phyloP scores from a whole-genome alignment of 2,329 filamentous ascomycete genomes.

The Thyridium curvatum region DNA sequence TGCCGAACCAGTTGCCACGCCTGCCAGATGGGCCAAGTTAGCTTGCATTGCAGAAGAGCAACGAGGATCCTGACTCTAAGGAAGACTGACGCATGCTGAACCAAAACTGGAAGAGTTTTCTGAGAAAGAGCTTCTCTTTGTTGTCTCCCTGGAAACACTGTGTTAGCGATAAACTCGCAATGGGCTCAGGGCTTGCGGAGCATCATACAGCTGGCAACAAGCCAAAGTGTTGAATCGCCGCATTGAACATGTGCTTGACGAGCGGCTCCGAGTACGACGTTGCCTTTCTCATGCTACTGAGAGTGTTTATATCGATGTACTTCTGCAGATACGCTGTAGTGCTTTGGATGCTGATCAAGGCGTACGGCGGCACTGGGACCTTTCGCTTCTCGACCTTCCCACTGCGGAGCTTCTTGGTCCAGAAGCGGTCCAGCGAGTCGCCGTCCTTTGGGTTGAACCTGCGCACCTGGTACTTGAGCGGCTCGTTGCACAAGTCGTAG shows the following conservation, averaged over 20 bases:
- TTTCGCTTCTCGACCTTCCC: conserved; percentile 5
- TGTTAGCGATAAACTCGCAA: too few relatives aligned
- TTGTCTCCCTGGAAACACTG: too few relatives aligned
- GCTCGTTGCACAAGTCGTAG: conserved; percentile 27
- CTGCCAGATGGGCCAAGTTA: conserved; percentile 16
- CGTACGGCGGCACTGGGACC: conserved; percentile 29
- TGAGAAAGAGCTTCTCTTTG: conserved; percentile 27
- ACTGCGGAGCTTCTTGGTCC: conserved; percentile 20
- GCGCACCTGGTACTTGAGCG: conserved; percentile 33
- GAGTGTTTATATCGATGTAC: conserved; percentile 27
- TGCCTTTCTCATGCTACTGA: conserved; percentile 21
- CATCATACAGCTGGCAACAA: conserved; percentile 5
- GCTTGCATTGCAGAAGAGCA: not conserved
- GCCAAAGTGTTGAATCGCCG: conserved; percentile 15
- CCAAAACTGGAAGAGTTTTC: conserved; percentile 35
- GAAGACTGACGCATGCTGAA: conserved; percentile 37
- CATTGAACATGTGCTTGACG: conserved; percentile 20
- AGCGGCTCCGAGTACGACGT: conserved; percentile 13
- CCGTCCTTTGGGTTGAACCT: conserved; percentile 27
- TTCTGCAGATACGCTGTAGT: conserved; percentile 24
- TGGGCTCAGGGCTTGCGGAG: conserved; percentile 8
- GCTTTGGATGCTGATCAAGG: conserved; percentile 28
- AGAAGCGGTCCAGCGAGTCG: conserved; percentile 32
- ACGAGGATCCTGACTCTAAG: too few relatives aligned
- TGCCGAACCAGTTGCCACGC: conserved; percentile 36